Conservation (phyloP, 2,329 filamentous ascomycete genomes). For the Penicillium psychrosexuale region DNA sequence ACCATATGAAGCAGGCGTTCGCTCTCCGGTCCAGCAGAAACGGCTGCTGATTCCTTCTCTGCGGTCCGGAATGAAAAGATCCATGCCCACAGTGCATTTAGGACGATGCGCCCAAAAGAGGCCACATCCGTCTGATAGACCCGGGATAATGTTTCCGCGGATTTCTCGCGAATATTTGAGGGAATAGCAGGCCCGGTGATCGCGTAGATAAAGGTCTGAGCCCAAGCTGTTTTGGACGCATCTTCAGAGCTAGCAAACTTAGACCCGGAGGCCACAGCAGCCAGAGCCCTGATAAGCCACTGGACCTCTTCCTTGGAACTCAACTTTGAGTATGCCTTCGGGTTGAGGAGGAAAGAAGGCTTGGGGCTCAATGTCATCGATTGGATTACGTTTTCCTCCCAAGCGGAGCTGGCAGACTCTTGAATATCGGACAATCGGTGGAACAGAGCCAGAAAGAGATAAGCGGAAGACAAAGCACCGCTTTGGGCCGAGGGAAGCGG, state of each 20-base stretch:
- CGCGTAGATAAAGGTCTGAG: conserved; percentile 77
- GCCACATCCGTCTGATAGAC: conserved; percentile 62
- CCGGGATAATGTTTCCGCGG: conserved; percentile 58
- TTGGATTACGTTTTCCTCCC: conserved; percentile 58
- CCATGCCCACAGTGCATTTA: conserved; percentile 77
- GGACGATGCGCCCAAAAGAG: conserved; percentile 60
- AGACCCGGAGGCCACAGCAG: conserved; percentile 57
- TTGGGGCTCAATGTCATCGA: conserved; percentile 71
- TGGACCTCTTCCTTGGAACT: conserved; percentile 68
- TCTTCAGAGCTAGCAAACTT: conserved; percentile 48
- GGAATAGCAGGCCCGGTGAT: conserved; percentile 63
- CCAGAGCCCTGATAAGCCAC: conserved; percentile 72
- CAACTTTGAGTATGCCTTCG: conserved; percentile 80
- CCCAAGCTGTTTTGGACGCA: conserved; percentile 66
- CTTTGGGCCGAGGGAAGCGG: conserved; percentile 75
- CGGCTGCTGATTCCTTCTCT: conserved; percentile 75
- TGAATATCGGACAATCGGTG: conserved; percentile 53
- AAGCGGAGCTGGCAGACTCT: conserved; percentile 50
- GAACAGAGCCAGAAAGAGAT: conserved; percentile 66
- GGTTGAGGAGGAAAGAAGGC: conserved; percentile 80
- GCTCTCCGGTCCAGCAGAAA: conserved; percentile 62
- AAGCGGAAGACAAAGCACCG: conserved; percentile 75
- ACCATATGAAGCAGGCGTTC: conserved; percentile 59
- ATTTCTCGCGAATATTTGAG: conserved; percentile 61
- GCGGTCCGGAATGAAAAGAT: conserved; percentile 62